Base-by-base conservation (phyloP, 2,329 filamentous ascomycete genomes). In the Aspergillus floridensis region DNA sequence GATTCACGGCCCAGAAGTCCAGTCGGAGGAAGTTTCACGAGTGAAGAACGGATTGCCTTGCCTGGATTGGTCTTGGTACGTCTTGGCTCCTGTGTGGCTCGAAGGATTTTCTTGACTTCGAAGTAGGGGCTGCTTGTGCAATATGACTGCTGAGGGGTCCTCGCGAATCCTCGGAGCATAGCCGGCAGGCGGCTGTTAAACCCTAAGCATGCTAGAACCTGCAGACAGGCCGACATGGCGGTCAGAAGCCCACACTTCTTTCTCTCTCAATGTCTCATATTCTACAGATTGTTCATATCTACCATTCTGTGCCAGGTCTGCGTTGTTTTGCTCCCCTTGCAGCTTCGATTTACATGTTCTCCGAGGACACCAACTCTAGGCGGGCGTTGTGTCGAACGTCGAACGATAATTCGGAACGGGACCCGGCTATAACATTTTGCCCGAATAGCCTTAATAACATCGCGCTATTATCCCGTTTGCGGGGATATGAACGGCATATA, bases 151-250 rank as follows among this genome's bases (percentile, higher is more conserved):
- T 35, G 32, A 35, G 32, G n/a, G 32, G 32, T 11, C 19, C 32
- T 22, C 8, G 8, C 31, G 38, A 41, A 21, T 41, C 21, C 4
- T 38, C 14, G 21, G 32, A 35, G 12, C 22, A 22, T 24, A 14
- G 19, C 11, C 49, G 32, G 29, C 29, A 32, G 24, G 14, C 49
- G n/a, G 29, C 8, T 41, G 29, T 32, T 35, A 16, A 22, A 26
- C n/a, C 50, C 31, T 41, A 52, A 16, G 21, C 32, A 10, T 47
- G 29, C 57, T 52, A 50, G 26, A 47, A 59, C 44, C 46, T 56
- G 53, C 52, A 56, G 38, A 44, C 44, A n/a, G 44, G 10, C 14
- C 21, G 50, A 19, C 26, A 47, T 57, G 35, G 48, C 55, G 55
- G 47, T 57, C 35, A 57, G 32, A 47, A 26, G 12, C 16, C 32